A percentile compares a stretch with the other conserved stretches of the same genome.
Conservation (phyloP, 371 early-diverging fungal genomes). For the Lichtheimia ramosa region DNA sequence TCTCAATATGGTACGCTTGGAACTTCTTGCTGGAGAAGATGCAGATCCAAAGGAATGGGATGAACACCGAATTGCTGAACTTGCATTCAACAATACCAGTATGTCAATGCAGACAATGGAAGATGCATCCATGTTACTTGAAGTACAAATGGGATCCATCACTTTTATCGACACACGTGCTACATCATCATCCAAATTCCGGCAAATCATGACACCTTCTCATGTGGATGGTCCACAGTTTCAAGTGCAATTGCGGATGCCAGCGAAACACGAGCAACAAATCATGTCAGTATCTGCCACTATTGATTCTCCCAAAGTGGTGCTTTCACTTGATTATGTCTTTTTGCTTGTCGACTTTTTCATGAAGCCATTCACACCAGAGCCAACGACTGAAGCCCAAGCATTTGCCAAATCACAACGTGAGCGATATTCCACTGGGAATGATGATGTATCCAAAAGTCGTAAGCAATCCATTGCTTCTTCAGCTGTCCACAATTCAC, state of each 20-base stretch:
- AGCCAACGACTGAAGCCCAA: slow-evolving; percentile 39
- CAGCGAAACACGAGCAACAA: slow-evolving; percentile 16
- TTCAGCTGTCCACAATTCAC: not conserved
- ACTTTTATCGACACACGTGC: slow-evolving; percentile 80
- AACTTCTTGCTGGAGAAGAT: slow-evolving; percentile 62
- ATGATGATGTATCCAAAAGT: not conserved
- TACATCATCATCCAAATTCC: slow-evolving; percentile 73
- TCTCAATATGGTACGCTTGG: slow-evolving; percentile 25
- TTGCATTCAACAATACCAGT: slow-evolving; percentile 55
- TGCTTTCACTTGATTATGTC: slow-evolving; percentile 82
- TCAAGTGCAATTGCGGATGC: slow-evolving; percentile 40
- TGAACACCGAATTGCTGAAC: slow-evolving; percentile 39
- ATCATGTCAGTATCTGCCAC: slow-evolving; percentile 64
- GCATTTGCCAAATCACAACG: slow-evolving; percentile 39
- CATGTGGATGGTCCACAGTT: slow-evolving; percentile 72
- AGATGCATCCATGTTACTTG: slow-evolving; percentile 71
- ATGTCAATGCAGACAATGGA: slow-evolving; percentile 66
- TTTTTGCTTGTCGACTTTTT: slow-evolving; percentile 75
- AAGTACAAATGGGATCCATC: slow-evolving; percentile 71
- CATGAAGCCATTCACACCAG: slow-evolving; percentile 52
- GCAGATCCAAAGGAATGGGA: slow-evolving; percentile 18
- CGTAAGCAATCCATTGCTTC: slow-evolving; percentile 5
- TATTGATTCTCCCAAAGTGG: slow-evolving; percentile 79
- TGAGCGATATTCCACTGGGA: slow-evolving; percentile 3
- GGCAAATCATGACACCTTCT: slow-evolving; percentile 78